These are phyloP conservation scores for Pochonia chlamydosporia DNA, from an alignment of 2,329 filamentous ascomycete species.

Conservation along the genomic window DNA sequence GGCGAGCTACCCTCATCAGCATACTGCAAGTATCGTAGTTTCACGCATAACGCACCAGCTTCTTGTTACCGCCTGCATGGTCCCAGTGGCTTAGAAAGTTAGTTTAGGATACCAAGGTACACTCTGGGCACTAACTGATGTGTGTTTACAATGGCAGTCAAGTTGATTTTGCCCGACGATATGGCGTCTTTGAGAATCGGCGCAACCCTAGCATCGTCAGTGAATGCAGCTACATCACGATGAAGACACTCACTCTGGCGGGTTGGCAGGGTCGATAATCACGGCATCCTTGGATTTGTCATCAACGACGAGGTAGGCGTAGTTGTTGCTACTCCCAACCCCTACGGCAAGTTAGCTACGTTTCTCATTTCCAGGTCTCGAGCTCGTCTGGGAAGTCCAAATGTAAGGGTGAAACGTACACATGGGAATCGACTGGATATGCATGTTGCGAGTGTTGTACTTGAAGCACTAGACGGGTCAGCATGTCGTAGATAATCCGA, in stretches of 20 bases:
- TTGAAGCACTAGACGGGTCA: constrained; percentile 2
- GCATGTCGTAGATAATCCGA: not conserved
- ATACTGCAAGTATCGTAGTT: not conserved
- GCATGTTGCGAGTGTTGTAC: constrained; percentile 48
- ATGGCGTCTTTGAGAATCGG: constrained; percentile 69
- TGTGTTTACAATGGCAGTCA: constrained; percentile 90
- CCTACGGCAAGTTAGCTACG: constrained; percentile 39
- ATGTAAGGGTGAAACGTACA: constrained; percentile 49
- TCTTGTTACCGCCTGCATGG: constrained; percentile 85
- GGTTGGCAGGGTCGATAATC: constrained; percentile 76
- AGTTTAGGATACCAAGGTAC: not conserved
- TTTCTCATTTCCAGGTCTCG: not conserved
- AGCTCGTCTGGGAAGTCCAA: constrained; percentile 7
- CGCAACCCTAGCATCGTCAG: constrained; percentile 40
- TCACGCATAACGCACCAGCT: constrained; percentile 44
- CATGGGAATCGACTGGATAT: constrained; percentile 85
- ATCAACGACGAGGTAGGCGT: constrained; percentile 76
- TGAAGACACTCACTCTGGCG: constrained; percentile 56
- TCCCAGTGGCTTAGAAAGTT: constrained; percentile 70
- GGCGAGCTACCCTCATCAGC: constrained; percentile 20
- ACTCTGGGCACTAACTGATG: constrained; percentile 67
- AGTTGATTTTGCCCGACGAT: constrained; percentile 64
- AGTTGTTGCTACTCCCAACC: constrained; percentile 75
- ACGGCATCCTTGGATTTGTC: constrained; percentile 72
- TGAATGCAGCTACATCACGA: not conserved